These are phyloP conservation scores for Xylariales sp. DNA, from an alignment of 2,329 filamentous ascomycete species.

Conservation along the genomic window DNA sequence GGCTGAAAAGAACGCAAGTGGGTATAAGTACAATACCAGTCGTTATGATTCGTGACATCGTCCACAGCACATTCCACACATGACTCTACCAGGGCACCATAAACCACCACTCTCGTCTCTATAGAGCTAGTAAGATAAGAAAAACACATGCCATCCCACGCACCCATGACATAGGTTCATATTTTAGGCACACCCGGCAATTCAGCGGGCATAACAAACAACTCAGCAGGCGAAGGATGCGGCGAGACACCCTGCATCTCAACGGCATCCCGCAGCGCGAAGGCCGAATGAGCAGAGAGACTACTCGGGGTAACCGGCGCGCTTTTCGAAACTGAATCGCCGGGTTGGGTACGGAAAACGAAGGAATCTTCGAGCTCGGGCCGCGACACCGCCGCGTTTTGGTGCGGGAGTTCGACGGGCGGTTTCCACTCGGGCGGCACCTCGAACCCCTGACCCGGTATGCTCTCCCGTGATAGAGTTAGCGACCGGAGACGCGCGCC, in stretches of 20 bases:
- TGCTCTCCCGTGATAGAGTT: conserved; percentile 5
- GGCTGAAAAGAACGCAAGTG: background rate
- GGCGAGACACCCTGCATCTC: conserved; percentile 2
- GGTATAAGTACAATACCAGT: background rate
- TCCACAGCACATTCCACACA: no score
- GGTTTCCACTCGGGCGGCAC: conserved; percentile 14
- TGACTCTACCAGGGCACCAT: no score
- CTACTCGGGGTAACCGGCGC: background rate
- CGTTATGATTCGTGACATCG: no score
- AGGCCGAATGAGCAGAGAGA: background rate
- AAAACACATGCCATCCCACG: no score
- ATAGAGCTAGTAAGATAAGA: no score
- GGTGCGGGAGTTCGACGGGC: conserved; percentile 13
- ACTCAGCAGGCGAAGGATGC: background rate
- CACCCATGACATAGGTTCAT: no score
- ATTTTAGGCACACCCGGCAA: conserved; percentile 5
- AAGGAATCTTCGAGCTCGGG: conserved; percentile 7
- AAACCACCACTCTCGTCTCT: no score
- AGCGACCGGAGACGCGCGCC: background rate
- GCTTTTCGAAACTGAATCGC: background rate
- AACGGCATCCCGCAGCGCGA: background rate
- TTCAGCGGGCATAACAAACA: conserved; percentile 20
- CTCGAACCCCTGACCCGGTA: background rate
- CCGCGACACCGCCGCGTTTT: background rate
- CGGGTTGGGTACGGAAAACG: background rate